Evolutionary conservation across 495 filamentous ascomycete genomes (phyloP).

Genomic region (Penicillium argentinense): DNA sequence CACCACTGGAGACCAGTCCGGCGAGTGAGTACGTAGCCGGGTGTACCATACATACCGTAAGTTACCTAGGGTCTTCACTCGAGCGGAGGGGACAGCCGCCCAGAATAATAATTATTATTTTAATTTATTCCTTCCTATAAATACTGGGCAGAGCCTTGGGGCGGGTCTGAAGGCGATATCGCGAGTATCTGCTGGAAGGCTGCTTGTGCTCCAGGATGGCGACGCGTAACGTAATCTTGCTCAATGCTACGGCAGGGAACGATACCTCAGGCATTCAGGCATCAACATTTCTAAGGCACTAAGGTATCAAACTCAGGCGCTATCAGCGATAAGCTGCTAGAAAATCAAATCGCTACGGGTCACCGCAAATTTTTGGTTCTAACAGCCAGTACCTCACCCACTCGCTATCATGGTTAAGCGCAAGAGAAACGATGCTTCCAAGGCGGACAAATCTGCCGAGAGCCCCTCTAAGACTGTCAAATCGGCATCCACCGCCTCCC

Average conservation of each 20-base stretch:
- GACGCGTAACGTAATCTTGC: too few relatives aligned
- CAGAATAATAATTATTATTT: too few relatives aligned
- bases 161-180: too few relatives aligned
- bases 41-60: too few relatives aligned
- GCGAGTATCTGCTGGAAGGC: too few relatives aligned
- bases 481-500: slow-evolving; percentile 23
- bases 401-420: slow-evolving; percentile 65
- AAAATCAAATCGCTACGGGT: too few relatives aligned
- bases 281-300: slow-evolving; percentile 3
- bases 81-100: too few relatives aligned
- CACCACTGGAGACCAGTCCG: slow-evolving; percentile 8
- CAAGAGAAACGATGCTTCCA: slow-evolving; percentile 59
- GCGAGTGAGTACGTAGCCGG: too few relatives aligned
- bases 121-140: too few relatives aligned
- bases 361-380: slow-evolving; percentile 16
- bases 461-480: slow-evolving; percentile 38
- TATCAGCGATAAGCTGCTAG: slow-evolving; percentile 32
- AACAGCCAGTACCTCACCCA: slow-evolving; percentile 7
- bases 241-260: slow-evolving; percentile 12
- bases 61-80: too few relatives aligned
- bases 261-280: slow-evolving; percentile 2
- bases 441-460: slow-evolving; percentile 30
- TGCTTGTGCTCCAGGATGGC: too few relatives aligned
- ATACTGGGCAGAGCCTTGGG: too few relatives aligned
- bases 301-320: slow-evolving; percentile 12